Evolutionary conservation across 768 basidiomycete species (phyloP), one percentile per base, ranked within the genome.

Genomic region (Lentinula sp.): DNA sequence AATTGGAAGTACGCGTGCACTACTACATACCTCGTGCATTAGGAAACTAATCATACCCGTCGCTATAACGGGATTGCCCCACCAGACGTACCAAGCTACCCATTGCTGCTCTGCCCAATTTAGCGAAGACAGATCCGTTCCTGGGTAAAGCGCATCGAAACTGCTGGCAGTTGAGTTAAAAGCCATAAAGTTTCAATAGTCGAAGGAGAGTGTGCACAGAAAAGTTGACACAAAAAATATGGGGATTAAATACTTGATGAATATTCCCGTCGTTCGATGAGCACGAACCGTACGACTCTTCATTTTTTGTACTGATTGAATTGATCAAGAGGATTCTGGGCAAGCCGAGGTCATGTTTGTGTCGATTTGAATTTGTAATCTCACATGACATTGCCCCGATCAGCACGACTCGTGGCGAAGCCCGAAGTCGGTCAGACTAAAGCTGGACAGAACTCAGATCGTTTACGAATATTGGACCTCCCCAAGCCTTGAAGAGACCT

Each of bases 11-110:
- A 48, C 18, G 46, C 9, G 18, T 23, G n/a, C 20, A 72, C 90
- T 28, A 28, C 28, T 28, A 28, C 28, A 58, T 57, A 96, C 94
- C 81, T 99, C 97, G 73, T 99, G 97, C 65, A 98, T 67, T 23
- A 96, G 63, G 73, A 99, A 98, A 64, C 88, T 91, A 85, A 92
- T 86, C 59, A 99, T 76, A 57, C 95, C 95, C 0, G 97, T 99
- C 12, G 97, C 97, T 64, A 98, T 79, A 59, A 94, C 70, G 0
- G 95, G 94, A 77, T 96, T 93, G 57, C 86, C 92, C 88, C 91
- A 97, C 20, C 79, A 86, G 49, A 90, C 73, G 67, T 96, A 98
- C 88, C 91, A 97, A n/a, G 81, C 75, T 50, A 80, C 87, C 94
- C 95, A 98, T 66, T 85, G 79, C 61, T 85, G 79, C 74, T 96